Evolutionary conservation across 2,329 filamentous ascomycete genomes (phyloP).

Genomic region (Aspergillus ruber): DNA sequence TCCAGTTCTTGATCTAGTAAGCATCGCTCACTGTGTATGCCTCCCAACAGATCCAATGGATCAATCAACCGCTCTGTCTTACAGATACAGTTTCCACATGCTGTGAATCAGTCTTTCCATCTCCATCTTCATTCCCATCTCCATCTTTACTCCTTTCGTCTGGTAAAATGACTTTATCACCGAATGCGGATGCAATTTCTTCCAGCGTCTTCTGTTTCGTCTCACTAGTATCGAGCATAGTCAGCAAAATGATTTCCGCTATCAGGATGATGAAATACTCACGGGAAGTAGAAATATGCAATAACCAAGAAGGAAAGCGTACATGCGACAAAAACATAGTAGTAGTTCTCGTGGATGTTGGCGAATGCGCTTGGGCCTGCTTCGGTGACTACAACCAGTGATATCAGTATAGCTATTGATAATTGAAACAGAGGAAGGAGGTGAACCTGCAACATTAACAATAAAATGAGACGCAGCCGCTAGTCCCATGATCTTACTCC

Average conservation of each 20-base stretch:
- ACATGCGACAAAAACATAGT: conserved; percentile 54
- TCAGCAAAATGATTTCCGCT: too few species aligned
- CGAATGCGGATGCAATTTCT: conserved; percentile 45
- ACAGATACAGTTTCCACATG: conserved; percentile 7
- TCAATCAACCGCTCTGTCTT: conserved; percentile 1
- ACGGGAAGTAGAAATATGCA: conserved; percentile 52
- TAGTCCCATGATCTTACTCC: conserved; percentile 52
- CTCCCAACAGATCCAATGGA: too few species aligned
- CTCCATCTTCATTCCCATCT: conserved; percentile 15
- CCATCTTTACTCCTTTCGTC: conserved; percentile 20
- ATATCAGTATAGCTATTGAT: neutral
- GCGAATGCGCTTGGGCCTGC: conserved; percentile 52
- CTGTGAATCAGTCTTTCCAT: conserved; percentile 12
- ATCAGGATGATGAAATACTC: conserved; percentile 12
- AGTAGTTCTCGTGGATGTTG: conserved; percentile 54
- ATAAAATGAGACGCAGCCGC: conserved; percentile 50
- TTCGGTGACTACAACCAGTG: conserved; percentile 38
- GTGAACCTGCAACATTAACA: conserved; percentile 46
- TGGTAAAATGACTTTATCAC: conserved; percentile 38
- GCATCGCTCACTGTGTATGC: too few species aligned
- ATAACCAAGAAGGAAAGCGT: conserved; percentile 46
- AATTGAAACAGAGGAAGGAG: neutral
- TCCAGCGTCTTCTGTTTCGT: conserved; percentile 45
- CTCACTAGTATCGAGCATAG: conserved; percentile 26
- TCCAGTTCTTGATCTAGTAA: too few species aligned